phyloP scores from a whole-genome alignment of 768 basidiomycete genomes.

The Mycena pura region DNA sequence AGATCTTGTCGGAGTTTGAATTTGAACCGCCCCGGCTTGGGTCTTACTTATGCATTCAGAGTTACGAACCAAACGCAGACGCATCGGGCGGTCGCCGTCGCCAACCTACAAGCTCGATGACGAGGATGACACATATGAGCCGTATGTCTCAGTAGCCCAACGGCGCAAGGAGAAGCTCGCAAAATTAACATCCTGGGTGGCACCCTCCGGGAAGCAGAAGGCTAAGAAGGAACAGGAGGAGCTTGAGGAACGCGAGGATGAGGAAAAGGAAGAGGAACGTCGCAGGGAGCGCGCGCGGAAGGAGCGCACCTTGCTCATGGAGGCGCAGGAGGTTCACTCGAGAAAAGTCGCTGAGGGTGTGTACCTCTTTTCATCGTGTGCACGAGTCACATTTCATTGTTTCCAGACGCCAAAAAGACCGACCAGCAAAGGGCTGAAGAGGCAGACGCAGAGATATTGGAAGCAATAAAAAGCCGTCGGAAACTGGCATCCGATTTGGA shows the following conservation, averaged over 20 bases:
- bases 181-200: conserved; percentile 70
- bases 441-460: conserved; percentile 88
- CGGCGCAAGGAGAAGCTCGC: conserved; percentile 82
- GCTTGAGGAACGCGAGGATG: conserved; percentile 73
- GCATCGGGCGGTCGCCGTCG: conserved; percentile 62
- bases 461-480: conserved; percentile 88
- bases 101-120: conserved; percentile 68
- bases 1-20: background rate
- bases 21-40: too few relatives aligned
- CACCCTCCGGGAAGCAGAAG: conserved; percentile 58
- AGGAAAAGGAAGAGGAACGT: conserved; percentile 79
- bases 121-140: conserved; percentile 72
- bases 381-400: background rate
- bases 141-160: conserved; percentile 88
- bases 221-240: conserved; percentile 62
- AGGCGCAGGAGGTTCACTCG: conserved; percentile 94
- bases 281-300: conserved; percentile 77
- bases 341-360: conserved; percentile 82
- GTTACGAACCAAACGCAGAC: conserved; percentile 54
- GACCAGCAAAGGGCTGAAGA: conserved; percentile 87
- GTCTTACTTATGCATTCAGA: conserved; percentile 43
- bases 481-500: conserved; percentile 94
- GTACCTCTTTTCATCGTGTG: conserved; percentile 18
- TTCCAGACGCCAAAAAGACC: conserved; percentile 82
- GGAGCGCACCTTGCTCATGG: conserved; percentile 87